A percentile compares a stretch with the other conserved stretches of the same genome.
Conservation (phyloP, 2,329 filamentous ascomycete genomes). For the Cryphonectria radicalis region DNA sequence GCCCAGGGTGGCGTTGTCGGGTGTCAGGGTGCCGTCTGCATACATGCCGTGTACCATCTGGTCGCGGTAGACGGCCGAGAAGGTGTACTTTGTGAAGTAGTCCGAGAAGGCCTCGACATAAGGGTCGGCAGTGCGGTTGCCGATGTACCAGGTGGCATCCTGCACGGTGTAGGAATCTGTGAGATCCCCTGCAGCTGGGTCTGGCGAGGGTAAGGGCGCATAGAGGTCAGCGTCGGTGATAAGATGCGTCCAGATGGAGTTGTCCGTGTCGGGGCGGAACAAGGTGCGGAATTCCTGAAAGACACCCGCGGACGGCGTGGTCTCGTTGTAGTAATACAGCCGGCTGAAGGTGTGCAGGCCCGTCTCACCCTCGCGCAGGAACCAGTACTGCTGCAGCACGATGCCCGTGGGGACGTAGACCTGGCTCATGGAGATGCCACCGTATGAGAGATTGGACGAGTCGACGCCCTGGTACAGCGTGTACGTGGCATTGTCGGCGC, state of each 20-base stretch:
- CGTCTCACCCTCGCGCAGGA: conserved; percentile 64
- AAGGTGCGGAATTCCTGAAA: conserved; percentile 65
- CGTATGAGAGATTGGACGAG: conserved; percentile 55
- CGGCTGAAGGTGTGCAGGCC: conserved; percentile 65
- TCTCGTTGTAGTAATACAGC: conserved; percentile 62
- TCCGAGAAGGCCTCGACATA: conserved; percentile 61
- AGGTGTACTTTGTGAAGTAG: conserved; percentile 71
- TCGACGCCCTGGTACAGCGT: conserved; percentile 57
- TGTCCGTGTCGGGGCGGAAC: conserved; percentile 64
- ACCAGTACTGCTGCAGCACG: conserved; percentile 67
- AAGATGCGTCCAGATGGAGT: conserved; percentile 64
- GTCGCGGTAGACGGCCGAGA: conserved; percentile 61
- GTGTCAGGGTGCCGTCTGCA: conserved; percentile 45
- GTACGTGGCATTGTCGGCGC: conserved; percentile 51
- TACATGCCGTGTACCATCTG: conserved; percentile 60
- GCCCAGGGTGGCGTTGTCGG: conserved; percentile 58
- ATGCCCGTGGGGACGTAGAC: conserved; percentile 62
- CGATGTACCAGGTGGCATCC: conserved; percentile 66
- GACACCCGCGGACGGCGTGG: conserved; percentile 59
- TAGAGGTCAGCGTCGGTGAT: conserved; percentile 60
- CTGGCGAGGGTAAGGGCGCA: conserved; percentile 51
- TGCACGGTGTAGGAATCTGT: conserved; percentile 56
- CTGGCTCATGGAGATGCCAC: conserved; percentile 63
- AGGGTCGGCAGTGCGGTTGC: conserved; percentile 55
- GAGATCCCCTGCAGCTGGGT: conserved; percentile 44